phyloP scores from a whole-genome alignment of 129 eudicot species.

The Flaveria trinervia region DNA sequence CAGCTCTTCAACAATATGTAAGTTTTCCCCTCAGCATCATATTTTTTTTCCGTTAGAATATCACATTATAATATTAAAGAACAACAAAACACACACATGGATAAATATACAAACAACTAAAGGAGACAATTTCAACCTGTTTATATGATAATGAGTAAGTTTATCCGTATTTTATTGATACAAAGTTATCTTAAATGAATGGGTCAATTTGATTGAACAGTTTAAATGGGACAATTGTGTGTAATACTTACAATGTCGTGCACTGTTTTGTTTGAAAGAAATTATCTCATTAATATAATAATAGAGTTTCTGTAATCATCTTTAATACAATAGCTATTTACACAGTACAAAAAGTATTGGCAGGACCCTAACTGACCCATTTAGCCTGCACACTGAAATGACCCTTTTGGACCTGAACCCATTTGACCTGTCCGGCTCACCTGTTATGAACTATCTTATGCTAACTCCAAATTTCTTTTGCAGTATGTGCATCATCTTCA shows the following conservation, averaged over 20 bases:
- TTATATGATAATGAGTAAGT: neutral
- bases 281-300: neutral
- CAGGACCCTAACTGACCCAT: neutral
- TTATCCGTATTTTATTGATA: neutral
- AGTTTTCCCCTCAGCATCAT: constrained; percentile 26
- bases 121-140: neutral
- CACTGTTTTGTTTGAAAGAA: neutral
- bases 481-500: constrained; percentile 82
- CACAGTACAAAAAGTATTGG: neutral
- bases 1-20: constrained; percentile 83
- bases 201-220: neutral
- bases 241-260: neutral
- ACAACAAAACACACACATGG: neutral
- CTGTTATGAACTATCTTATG: neutral
- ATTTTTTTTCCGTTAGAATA: neutral
- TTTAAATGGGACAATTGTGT: neutral
- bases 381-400: neutral
- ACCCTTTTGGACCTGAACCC: neutral
- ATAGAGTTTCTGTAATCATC: neutral
- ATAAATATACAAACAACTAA: constrained; percentile 7
- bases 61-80: neutral
- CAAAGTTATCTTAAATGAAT: neutral
- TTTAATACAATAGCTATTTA: neutral
- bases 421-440: neutral
- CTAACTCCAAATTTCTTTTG: constrained; percentile 17